These are phyloP conservation scores for Nicotiana knightiana DNA, from an alignment of 257 asterid species.

Conservation along the genomic window DNA sequence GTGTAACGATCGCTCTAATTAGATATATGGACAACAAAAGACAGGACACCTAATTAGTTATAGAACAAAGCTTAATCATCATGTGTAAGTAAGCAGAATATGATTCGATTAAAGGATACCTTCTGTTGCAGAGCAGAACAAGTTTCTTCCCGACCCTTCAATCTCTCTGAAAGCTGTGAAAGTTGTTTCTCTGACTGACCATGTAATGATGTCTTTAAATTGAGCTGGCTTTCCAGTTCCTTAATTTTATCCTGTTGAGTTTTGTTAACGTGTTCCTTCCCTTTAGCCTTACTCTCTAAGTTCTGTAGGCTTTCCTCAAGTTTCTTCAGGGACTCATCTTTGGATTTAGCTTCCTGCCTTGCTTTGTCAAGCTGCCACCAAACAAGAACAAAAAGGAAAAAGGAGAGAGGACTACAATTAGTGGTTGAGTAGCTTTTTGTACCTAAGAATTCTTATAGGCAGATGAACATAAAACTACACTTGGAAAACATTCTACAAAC, in stretches of 20 bases:
- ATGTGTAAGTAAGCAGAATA: neutral
- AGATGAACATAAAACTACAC: neutral
- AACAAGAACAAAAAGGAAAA: neutral
- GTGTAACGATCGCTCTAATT: no score
- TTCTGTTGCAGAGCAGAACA: slow-evolving; percentile 68
- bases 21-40: no score
- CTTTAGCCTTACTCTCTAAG: slow-evolving; percentile 73
- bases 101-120: slow-evolving; percentile 31
- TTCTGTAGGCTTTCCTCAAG: slow-evolving; percentile 75
- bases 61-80: neutral
- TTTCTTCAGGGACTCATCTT: slow-evolving; percentile 71
- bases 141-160: slow-evolving; percentile 70
- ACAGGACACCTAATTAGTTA: neutral
- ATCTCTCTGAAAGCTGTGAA: slow-evolving; percentile 53
- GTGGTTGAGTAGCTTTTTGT: neutral
- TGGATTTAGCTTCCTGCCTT: slow-evolving; percentile 59
- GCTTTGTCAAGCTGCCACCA: slow-evolving; percentile 68
- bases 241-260: slow-evolving; percentile 69
- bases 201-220: slow-evolving; percentile 46
- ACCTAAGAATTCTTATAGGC: neutral
- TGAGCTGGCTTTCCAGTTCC: slow-evolving; percentile 72
- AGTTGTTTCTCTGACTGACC: slow-evolving; percentile 65
- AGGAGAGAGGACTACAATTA: neutral
- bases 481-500: slow-evolving; percentile 35
- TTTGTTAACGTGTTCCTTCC: slow-evolving; percentile 66